Percentiles rank a stretch among this genome's conserved stretches.
These are phyloP conservation scores for Candida yuanshanica DNA, from an alignment of 805 yeast genomes.

Conservation along the genomic window DNA sequence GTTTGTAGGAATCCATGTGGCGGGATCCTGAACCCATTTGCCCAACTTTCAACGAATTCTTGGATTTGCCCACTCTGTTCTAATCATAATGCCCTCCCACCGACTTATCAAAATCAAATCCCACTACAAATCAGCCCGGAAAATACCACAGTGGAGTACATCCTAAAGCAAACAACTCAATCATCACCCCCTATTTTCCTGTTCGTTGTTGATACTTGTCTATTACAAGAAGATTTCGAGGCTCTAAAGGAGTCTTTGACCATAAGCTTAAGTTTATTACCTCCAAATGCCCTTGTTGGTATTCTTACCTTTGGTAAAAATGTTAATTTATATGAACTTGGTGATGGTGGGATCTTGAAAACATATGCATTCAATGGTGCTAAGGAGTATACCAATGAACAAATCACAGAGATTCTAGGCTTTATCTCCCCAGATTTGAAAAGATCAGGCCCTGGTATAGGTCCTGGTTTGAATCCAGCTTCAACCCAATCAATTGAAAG, in stretches of 20 bases:
- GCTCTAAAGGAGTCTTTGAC: conserved; percentile 47
- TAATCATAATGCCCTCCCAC: conserved; percentile 38
- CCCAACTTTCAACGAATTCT: conserved; percentile 17
- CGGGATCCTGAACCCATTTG: conserved; percentile 49
- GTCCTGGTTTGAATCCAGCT: conserved; percentile 7
- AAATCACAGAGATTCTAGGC: conserved; percentile 42
- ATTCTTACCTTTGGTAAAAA: conserved; percentile 55
- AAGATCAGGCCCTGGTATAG: neutral
- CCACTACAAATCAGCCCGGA: conserved; percentile 12
- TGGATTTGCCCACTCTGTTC: conserved; percentile 60
- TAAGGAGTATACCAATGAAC: conserved; percentile 43
- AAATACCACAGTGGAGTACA: conserved; percentile 47
- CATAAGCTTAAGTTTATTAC: conserved; percentile 41
- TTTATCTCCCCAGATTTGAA: conserved; percentile 32
- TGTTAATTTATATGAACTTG: conserved; percentile 52
- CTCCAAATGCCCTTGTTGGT: conserved; percentile 51
- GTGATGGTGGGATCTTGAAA: conserved; percentile 27
- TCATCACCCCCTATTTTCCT: conserved; percentile 41
- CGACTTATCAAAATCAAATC: conserved; percentile 24
- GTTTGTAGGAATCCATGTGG: conserved; percentile 49
- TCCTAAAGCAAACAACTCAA: conserved; percentile 27
- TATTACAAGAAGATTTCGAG: conserved; percentile 44
- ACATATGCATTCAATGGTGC: conserved; percentile 50
- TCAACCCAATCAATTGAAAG: conserved; percentile 6
- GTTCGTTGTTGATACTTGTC: conserved; percentile 53